A percentile compares a stretch with the other conserved stretches of the same genome.
Conservation (phyloP, 202 grass and related monocot species). For the Musa balbisiana region DNA sequence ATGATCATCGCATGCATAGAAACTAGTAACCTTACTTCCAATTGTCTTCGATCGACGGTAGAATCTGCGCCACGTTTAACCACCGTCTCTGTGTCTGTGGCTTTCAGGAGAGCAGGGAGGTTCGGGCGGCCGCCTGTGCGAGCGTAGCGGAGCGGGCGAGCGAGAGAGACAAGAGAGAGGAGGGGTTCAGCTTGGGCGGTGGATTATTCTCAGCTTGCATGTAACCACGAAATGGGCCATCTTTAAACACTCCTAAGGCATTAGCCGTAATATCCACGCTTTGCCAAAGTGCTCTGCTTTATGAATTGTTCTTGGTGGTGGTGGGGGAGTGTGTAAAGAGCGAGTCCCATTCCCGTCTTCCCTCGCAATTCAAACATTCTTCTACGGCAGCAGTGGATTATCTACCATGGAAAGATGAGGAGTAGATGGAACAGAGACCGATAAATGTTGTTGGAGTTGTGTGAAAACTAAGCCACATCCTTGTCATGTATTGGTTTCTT, state of each 20-base stretch:
- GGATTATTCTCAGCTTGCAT: constrained; percentile 5
- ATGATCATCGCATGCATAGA: too few species aligned
- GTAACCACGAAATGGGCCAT: neutral
- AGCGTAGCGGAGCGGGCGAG: neutral
- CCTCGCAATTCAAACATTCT: neutral
- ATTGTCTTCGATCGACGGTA: too few species aligned
- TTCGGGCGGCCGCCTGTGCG: constrained; percentile 9
- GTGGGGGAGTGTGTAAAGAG: neutral
- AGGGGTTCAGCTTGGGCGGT: too few species aligned
- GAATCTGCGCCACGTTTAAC: too few species aligned
- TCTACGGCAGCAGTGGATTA: too few species aligned
- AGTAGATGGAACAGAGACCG: too few species aligned
- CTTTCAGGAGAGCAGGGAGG: constrained; percentile 21
- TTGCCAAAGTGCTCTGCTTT: constrained; percentile 24
- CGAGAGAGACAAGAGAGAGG: too few species aligned
- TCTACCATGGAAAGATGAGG: too few species aligned
- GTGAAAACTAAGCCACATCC: neutral
- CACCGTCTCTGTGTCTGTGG: too few species aligned
- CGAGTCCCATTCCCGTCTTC: constrained; percentile 1
- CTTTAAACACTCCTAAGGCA: constrained; percentile 21
- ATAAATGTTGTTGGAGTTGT: too few species aligned
- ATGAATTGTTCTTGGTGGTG: constrained; percentile 3
- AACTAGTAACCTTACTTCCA: too few species aligned
- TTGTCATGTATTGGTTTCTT: neutral
- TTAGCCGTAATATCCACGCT: constrained; percentile 12